Evolutionary conservation across 2,329 filamentous ascomycete species (phyloP).

Genomic region (Colletotrichum tanaceti): DNA sequence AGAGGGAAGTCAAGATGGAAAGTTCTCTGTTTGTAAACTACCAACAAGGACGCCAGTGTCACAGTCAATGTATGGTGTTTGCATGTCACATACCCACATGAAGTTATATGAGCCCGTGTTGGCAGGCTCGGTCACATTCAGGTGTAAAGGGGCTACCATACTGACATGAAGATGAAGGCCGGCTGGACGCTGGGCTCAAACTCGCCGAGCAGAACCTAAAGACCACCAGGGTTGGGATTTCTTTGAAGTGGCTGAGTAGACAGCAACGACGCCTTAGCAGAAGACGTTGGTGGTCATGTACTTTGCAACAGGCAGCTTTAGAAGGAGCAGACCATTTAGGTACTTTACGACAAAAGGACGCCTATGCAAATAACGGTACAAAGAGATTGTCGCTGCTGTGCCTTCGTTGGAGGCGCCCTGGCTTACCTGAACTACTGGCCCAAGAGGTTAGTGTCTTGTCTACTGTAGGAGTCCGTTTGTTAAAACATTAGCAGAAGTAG

Average conservation of each 20-base stretch:
- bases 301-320: constrained; percentile 48
- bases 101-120: constrained; percentile 46
- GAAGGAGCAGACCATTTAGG: constrained; percentile 68
- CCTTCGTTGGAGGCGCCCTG: too few relatives aligned
- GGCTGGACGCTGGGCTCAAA: constrained; percentile 52
- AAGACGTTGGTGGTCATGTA: constrained; percentile 47
- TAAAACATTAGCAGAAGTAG: constrained; percentile 56
- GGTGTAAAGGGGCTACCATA: neutral
- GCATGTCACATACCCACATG: constrained; percentile 48
- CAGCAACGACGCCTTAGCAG: constrained; percentile 58
- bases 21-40: constrained; percentile 64
- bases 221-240: constrained; percentile 38
- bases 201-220: constrained; percentile 41
- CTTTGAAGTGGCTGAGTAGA: constrained; percentile 44
- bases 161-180: constrained; percentile 55
- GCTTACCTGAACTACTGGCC: constrained; percentile 48
- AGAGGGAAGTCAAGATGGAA: constrained; percentile 70
- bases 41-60: neutral
- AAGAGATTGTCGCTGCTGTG: constrained; percentile 45
- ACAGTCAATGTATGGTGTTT: neutral
- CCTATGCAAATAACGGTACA: constrained; percentile 69
- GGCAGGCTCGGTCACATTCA: neutral
- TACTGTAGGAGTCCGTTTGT: constrained; percentile 53
- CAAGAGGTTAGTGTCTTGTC: constrained; percentile 60
- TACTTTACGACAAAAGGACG: constrained; percentile 70